Conservation (phyloP, 352 stramenopile genomes). For the Phytophthora pini region DNA sequence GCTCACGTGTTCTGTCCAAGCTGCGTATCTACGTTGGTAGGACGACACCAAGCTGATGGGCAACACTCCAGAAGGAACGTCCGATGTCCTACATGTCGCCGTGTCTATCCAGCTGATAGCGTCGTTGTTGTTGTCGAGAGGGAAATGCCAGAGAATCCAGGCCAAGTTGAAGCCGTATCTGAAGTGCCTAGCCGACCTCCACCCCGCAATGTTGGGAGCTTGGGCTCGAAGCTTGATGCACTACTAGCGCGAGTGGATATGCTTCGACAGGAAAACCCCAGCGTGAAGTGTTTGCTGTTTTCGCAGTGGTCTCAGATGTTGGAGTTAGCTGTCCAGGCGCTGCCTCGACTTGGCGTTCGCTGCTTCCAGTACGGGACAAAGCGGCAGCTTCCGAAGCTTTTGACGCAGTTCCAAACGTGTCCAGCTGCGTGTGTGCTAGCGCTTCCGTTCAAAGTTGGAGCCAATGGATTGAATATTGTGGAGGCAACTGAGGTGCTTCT, state of each 20-base stretch:
- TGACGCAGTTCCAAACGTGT: conserved; percentile 64
- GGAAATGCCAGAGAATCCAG: not conserved
- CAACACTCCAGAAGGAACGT: conserved; percentile 34
- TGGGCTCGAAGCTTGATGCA: conserved; percentile 78
- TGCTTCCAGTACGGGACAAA: conserved; percentile 82
- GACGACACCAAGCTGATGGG: conserved; percentile 2
- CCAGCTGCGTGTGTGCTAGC: conserved; percentile 67
- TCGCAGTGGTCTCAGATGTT: conserved; percentile 93
- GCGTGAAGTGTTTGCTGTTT: conserved; percentile 92
- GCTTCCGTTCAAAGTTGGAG: conserved; percentile 88
- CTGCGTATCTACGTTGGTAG: conserved; percentile 52
- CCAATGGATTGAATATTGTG: conserved; percentile 93
- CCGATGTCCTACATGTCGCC: conserved; percentile 68
- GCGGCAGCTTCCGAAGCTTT: conserved; percentile 45
- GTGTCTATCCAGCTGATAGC: conserved; percentile 28
- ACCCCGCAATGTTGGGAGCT: conserved; percentile 32
- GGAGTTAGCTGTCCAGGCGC: conserved; percentile 23
- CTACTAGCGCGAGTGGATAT: conserved; percentile 56
- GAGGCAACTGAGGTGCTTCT: conserved; percentile 93
- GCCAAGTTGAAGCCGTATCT: conserved; percentile 1
- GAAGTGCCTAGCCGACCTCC: not conserved
- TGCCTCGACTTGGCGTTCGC: conserved; percentile 56
- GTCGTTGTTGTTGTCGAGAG: conserved; percentile 35
- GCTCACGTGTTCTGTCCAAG: conserved; percentile 83
- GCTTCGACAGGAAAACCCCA: conserved; percentile 52